Evolutionary conservation across 768 basidiomycete species (phyloP), one percentile per base, ranked within the genome.

Genomic region (Kwoniella dendrophila): DNA sequence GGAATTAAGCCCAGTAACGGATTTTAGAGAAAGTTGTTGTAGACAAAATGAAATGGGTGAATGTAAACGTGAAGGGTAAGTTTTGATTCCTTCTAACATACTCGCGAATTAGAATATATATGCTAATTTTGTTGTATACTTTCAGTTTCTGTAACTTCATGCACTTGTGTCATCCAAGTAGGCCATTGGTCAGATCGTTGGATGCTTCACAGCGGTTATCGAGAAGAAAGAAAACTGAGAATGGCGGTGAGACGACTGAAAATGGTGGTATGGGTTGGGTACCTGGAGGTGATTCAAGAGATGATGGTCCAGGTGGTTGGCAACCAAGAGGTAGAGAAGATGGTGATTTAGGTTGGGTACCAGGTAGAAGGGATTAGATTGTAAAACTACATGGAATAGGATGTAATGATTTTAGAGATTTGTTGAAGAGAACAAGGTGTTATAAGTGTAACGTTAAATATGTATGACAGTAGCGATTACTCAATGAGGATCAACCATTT

Each of bases 41-140:
- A 86, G 96, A 48, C 96, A 99, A 80, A 98, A 99, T 72, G 96
- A 99, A 79, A 90, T 97, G 70, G 96, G 96, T 7, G 91, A 95
- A 80, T 99, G 96, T 80, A 95, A 95, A 73, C 88, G 96, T 43
- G 96, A 95, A 72, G 79, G 79, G 78, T 79, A 62, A 76, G 79
- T 76, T n/a, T n/a, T n/a, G n/a, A n/a, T n/a, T 5, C 20, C 40
- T 30, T 22, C 36, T 27, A n/a, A 29, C 32, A 18, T 62, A 11
- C n/a, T 29, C 5, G 4, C 0, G 0, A 27, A 16, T 34, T 11
- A 20, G 18, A 10, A 29, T 11, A 22, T 22, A 18, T 27, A 45
- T 44, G 22, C 47, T 55, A 45, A 41, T 45, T 1, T 36, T 36
- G 34, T 12, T 29, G 1, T 45, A n/a, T 56, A 32, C 49, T 27